Evolutionary conservation across 768 basidiomycete species (phyloP).

Genomic region (Pulveroboletus frians): DNA sequence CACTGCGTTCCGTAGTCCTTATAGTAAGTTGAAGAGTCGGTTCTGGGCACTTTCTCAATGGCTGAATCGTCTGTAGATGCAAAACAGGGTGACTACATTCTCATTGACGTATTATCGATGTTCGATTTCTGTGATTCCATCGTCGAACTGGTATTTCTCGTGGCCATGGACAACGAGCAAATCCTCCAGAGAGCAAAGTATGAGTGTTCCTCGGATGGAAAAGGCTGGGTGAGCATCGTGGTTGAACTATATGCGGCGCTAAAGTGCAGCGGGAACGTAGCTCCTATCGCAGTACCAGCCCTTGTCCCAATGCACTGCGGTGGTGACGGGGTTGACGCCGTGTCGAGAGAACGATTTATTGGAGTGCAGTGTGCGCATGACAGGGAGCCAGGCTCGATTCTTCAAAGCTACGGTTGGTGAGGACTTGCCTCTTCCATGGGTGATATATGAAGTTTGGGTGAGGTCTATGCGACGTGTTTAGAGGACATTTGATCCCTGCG

Average conservation of each 20-base stretch:
- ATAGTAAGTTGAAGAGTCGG: constrained; percentile 33
- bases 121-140: constrained; percentile 17
- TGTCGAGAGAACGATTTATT: constrained; percentile 6
- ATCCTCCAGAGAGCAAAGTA: constrained; percentile 27
- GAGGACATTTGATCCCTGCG: background rate
- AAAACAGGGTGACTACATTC: constrained; percentile 34
- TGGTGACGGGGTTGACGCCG: background rate
- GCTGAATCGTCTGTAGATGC: constrained; percentile 17
- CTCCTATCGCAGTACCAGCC: constrained; percentile 12
- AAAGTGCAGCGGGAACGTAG: constrained; percentile 6
- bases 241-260: background rate
- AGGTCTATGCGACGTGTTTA: constrained; percentile 18
- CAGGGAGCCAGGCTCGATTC: constrained; percentile 18
- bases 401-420: constrained; percentile 28
- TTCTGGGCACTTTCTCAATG: constrained; percentile 15
- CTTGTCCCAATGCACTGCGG: constrained; percentile 3
- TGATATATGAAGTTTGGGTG: constrained; percentile 40
- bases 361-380: constrained; percentile 26
- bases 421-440: constrained; percentile 31
- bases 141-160: constrained; percentile 34
- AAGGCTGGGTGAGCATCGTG: constrained; percentile 29
- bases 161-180: constrained; percentile 30
- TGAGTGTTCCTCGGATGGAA: constrained; percentile 29
- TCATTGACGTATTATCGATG: constrained; percentile 34
- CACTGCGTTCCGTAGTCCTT: constrained; percentile 48